Base-by-base conservation (phyloP, 2,329 filamentous ascomycete genomes). In the Metarhizium robertsii region DNA sequence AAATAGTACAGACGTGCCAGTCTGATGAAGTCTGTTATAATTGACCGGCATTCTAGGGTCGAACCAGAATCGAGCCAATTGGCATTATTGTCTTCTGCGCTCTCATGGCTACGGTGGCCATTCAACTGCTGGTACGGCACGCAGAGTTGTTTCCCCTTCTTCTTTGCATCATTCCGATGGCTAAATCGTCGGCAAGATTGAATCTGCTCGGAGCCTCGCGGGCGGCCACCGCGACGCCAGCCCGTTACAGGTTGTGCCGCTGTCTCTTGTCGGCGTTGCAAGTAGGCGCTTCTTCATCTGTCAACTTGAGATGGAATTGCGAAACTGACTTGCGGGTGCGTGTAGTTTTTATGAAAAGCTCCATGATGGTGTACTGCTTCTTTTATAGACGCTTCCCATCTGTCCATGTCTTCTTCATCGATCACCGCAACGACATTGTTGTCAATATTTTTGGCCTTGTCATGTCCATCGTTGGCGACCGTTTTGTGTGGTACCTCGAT, bases 31-130 rank as follows among this genome's bases (percentile, higher is more conserved):
- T 6, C n/a, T 34, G 32, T 34, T 34, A 3, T 8, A 7, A 34
- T 11, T 34, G 32, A 34, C 32, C 25, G 32, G 7, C 32, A 34
- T 34, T 11, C 10, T 11, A 51, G 49, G 83, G 80, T 46, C 78
- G 83, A 7, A 84, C 77, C 4, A 75, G 83, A 55, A 79, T 85
- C 54, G 83, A 86, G 68, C 84, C 83, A 2, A 75, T 85, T 56
- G 83, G 81, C 32, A 81, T 86, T 58, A 82, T 86, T 61, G 76
- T 86, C 49, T 86, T 86, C 66, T 84, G 81, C 59, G 80, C 82
- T 47, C 71, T 86, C 57, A 85, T 86, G 81, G 84, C 83, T 2
- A 85, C 82, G 0, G 82, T 85, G 3, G 81, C 83, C 50, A 80
- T 85, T 32, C 79, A 85, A 62, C 71, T 86, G 32, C 77, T 83